Conservation (phyloP, 345 rosid genomes). For the Aethionema arabicum region DNA sequence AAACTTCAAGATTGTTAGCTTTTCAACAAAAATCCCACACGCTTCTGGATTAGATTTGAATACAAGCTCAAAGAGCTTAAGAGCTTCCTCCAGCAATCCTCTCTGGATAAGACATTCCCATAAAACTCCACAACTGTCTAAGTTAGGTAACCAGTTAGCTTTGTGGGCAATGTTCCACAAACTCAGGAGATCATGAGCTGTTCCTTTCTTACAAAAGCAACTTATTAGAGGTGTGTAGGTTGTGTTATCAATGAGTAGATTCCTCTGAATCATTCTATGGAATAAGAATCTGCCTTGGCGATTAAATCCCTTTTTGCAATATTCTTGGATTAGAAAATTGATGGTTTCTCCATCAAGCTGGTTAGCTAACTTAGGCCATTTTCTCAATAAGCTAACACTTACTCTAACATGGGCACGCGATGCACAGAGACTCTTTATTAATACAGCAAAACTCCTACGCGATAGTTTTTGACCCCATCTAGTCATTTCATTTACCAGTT, state of each 20-base stretch:
- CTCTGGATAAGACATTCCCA: slow-evolving; percentile 48
- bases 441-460: slow-evolving; percentile 37
- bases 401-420: slow-evolving; percentile 46
- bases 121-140: slow-evolving; percentile 43
- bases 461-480: slow-evolving; percentile 72
- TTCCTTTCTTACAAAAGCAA: slow-evolving; percentile 57
- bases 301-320: slow-evolving; percentile 58
- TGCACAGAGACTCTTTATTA: slow-evolving; percentile 47
- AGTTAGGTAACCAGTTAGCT: slow-evolving; percentile 51
- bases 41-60: slow-evolving; percentile 36
- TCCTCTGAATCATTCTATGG: slow-evolving; percentile 48
- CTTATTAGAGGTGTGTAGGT: slow-evolving; percentile 50
- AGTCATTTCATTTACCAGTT: slow-evolving; percentile 56
- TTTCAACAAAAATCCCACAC: slow-evolving; percentile 47
- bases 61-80: slow-evolving; percentile 61
- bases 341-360: slow-evolving; percentile 56
- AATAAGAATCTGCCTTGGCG: slow-evolving; percentile 47
- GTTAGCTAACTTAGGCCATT: slow-evolving; percentile 54
- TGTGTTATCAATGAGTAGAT: slow-evolving; percentile 38
- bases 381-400: slow-evolving; percentile 43
- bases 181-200: slow-evolving; percentile 35
- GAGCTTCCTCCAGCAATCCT: slow-evolving; percentile 53
- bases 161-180: slow-evolving; percentile 48
- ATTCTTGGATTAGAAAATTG: slow-evolving; percentile 55
- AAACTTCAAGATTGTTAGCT: slow-evolving; percentile 49